Base-by-base conservation (phyloP, 352 stramenopile genomes). In the Phytophthora melonis region DNA sequence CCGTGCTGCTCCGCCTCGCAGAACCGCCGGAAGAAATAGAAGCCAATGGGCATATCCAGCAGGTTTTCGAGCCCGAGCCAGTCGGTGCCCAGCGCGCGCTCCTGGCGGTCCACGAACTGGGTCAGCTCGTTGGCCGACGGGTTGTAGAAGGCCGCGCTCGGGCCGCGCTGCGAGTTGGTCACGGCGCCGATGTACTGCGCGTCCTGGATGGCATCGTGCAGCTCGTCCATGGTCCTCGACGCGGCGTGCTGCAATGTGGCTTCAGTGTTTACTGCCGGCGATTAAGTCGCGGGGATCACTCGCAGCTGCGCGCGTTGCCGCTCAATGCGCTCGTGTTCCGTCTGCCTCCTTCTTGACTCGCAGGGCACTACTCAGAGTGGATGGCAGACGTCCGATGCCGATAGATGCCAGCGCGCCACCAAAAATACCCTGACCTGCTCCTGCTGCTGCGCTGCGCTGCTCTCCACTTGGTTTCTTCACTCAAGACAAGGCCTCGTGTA, bases 191-290 rank as follows among this genome's bases (percentile, higher is more conserved):
- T 95, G 69, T 97, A 97, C 72, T 95, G 86, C 58, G 90, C 90
- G 64, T 97, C 91, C 67, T 97, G 89, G 55, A 97, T 94, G 50
- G 90, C 90, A 79, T 97, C 91, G 60, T 97, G 89, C 27, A 97
- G 82, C 70, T 94, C 90, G 66, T 97, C 88, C 91, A 97, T 97
- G 8, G 67, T 79, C 36, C 7, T 36, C 30, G 30, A 36, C 30
- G 30, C 30, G 30, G 30, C 30, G 30, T 36, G 30, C 30, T 36
- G 6, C 30, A 10, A 36, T 11, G 45, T n/a, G 45, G 6, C 45
- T 53, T 23, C 45, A 11, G 30, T 36, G 30, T 11, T 36, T 36
- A 43, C 36, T 43, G 36, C 36, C 13, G 36, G 18, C 11, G 36
- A 18, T 43, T 43, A 43, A 43, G 36, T 43, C 36, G 36, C 36